phyloP scores from a whole-genome alignment of 257 asterid species.

The Solanum okadae region DNA sequence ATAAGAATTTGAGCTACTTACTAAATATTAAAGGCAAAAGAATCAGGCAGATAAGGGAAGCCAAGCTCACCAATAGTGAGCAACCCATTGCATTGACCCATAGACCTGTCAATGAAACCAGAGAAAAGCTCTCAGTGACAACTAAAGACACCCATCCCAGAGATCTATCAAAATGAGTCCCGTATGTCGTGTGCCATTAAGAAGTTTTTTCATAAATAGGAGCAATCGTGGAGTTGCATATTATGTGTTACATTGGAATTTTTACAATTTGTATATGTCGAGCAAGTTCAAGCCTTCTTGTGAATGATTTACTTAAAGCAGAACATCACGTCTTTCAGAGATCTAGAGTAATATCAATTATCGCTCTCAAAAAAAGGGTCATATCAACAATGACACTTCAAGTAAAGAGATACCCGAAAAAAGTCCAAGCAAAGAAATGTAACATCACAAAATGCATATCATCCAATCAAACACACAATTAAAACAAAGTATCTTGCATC shows the following conservation, averaged over 20 bases:
- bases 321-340: not conserved
- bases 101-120: constrained; percentile 46
- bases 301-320: not conserved
- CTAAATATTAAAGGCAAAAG: constrained; percentile 77
- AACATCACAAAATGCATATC: not conserved
- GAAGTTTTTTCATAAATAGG: not conserved
- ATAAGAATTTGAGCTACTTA: constrained; percentile 29
- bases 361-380: not conserved
- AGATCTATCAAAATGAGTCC: not conserved
- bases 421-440: not conserved
- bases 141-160: not conserved
- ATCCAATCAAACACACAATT: not conserved
- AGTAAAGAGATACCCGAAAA: not conserved
- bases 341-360: not conserved
- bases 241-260: not conserved
- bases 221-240: not conserved
- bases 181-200: not conserved
- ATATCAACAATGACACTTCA: not conserved
- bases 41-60: constrained; percentile 92
- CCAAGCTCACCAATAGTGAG: constrained; percentile 97
- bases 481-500: not conserved
- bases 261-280: not conserved
- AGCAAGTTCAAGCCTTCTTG: not conserved
- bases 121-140: not conserved
- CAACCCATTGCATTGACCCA: constrained; percentile 93